Percentiles rank a stretch among this genome's conserved stretches.
Conservation (phyloP, 768 basidiomycete species). For the Lactifluus echinatus region DNA sequence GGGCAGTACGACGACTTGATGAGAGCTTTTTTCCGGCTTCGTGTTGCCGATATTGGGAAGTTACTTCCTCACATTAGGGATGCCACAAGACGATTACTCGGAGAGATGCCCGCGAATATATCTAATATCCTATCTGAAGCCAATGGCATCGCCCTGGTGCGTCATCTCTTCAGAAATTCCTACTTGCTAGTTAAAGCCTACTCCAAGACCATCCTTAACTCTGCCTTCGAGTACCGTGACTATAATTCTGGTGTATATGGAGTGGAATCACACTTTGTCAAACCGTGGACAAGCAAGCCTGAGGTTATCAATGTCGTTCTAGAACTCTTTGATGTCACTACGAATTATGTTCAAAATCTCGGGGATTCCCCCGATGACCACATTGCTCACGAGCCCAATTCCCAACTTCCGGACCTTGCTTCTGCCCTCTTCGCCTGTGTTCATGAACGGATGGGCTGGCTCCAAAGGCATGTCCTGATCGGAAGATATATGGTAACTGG, state of each 20-base stretch:
- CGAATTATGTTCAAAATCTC: conserved; percentile 37
- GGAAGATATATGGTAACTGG: not conserved
- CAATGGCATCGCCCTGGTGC: conserved; percentile 60
- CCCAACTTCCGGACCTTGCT: conserved; percentile 60
- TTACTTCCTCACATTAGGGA: conserved; percentile 55
- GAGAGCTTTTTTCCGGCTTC: conserved; percentile 74
- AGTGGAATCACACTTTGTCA: conserved; percentile 55
- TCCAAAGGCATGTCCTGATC: conserved; percentile 39
- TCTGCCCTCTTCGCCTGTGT: conserved; percentile 54
- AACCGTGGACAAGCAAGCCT: conserved; percentile 78
- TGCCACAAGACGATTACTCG: conserved; percentile 36
- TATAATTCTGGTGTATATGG: conserved; percentile 72
- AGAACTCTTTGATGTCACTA: conserved; percentile 61
- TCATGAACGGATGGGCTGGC: conserved; percentile 62
- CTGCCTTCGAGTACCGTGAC: conserved; percentile 66
- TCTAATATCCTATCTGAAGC: conserved; percentile 50
- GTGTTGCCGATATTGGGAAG: conserved; percentile 55
- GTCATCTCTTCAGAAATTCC: conserved; percentile 20
- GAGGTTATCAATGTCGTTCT: conserved; percentile 59
- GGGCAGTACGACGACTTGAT: conserved; percentile 64
- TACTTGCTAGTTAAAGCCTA: not conserved
- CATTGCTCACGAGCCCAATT: conserved; percentile 32
- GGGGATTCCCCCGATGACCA: conserved; percentile 26
- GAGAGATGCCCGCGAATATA: conserved; percentile 37
- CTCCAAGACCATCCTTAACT: conserved; percentile 56